Conservation (phyloP, 345 rosid genomes). For the Eucalyptus pauciflora region DNA sequence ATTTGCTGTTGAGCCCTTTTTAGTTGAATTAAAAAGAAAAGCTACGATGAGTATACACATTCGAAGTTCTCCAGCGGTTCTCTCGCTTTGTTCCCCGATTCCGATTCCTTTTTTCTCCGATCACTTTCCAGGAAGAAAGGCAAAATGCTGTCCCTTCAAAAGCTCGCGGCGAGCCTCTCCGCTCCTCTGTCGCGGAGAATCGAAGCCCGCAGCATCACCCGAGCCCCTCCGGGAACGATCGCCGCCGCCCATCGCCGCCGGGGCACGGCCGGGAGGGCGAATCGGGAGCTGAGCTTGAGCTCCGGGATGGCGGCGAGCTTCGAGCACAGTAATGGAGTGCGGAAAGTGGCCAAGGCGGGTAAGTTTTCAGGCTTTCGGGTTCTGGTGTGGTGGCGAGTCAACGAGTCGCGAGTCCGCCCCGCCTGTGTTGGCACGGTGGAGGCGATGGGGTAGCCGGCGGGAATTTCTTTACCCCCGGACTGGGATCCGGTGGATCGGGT, state of each 20-base stretch:
- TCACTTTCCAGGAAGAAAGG: background rate
- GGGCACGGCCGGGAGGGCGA: background rate
- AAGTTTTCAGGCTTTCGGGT: constrained; percentile 1
- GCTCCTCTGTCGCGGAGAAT: background rate
- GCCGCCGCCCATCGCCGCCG: background rate
- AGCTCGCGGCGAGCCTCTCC: background rate
- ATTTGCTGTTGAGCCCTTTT: background rate
- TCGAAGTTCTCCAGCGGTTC: background rate
- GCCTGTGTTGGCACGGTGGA: background rate
- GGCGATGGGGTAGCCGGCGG: background rate
- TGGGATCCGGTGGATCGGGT: background rate
- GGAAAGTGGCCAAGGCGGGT: background rate
- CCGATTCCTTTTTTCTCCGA: background rate
- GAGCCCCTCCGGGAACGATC: background rate
- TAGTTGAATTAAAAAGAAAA: background rate
- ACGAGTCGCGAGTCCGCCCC: background rate
- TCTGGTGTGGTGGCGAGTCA: background rate
- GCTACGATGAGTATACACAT: background rate
- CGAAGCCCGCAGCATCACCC: background rate
- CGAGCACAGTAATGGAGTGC: background rate
- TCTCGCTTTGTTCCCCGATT: background rate
- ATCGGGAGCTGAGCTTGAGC: background rate
- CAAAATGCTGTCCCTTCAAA: background rate
- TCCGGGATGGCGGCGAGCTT: background rate
- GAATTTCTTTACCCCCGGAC: background rate